These are phyloP conservation scores for Henningerozyma blattae DNA, from an alignment of 805 yeast genomes.

Conservation along the genomic window DNA sequence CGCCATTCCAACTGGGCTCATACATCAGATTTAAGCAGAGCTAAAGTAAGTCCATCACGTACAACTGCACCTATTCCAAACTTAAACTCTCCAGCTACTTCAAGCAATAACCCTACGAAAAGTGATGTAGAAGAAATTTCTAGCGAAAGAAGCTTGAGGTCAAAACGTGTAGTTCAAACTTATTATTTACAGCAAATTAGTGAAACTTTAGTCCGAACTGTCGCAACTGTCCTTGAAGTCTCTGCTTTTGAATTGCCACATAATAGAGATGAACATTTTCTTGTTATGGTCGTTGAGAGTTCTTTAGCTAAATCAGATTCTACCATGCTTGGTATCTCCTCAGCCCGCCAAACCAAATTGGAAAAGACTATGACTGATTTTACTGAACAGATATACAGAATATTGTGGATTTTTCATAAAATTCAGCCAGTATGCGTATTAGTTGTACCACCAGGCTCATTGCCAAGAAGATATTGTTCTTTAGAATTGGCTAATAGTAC, in stretches of 20 bases:
- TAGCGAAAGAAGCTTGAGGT: neutral
- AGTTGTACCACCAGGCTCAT: conserved; percentile 64
- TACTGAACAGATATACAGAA: conserved; percentile 24
- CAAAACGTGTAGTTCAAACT: conserved; percentile 21
- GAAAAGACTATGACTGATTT: conserved; percentile 22
- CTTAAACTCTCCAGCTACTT: neutral
- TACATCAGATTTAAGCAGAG: conserved; percentile 20
- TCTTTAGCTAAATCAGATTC: conserved; percentile 30
- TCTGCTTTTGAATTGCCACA: conserved; percentile 64
- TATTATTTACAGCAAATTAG: conserved; percentile 83
- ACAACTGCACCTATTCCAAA: too few relatives aligned
- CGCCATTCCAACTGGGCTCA: conserved; percentile 26
- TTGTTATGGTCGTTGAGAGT: conserved; percentile 79
- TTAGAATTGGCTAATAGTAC: conserved; percentile 84
- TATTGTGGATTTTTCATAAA: conserved; percentile 43
- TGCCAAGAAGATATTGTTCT: conserved; percentile 67
- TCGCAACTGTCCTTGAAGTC: conserved; percentile 75
- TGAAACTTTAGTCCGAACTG: conserved; percentile 69
- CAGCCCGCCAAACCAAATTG: conserved; percentile 8
- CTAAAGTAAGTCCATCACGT: conserved; percentile 6
- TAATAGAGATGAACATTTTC: conserved; percentile 53
- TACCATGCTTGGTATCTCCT: neutral
- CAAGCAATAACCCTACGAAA: neutral
- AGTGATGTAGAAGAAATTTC: neutral
- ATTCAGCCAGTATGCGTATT: conserved; percentile 73